Percentiles rank a stretch among this genome's conserved stretches.
Evolutionary conservation across 176 grass and related monocot genomes (phyloP).

Genomic region (Carex scoparia): DNA sequence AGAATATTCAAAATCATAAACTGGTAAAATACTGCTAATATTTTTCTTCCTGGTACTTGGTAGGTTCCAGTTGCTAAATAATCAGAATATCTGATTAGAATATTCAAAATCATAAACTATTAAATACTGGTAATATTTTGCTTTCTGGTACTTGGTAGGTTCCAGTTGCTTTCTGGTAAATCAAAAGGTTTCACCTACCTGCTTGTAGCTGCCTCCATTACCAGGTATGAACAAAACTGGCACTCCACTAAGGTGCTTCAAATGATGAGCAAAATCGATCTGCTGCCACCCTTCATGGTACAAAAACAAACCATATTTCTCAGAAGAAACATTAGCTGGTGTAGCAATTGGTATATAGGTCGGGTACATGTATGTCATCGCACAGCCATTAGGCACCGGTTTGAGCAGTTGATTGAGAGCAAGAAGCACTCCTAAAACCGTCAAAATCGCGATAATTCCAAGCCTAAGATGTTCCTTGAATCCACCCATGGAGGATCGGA

Average conservation of each 20-base stretch:
- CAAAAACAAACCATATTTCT: slow-evolving; percentile 81
- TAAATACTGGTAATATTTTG: not conserved
- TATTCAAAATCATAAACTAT: not conserved
- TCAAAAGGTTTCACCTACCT: slow-evolving; percentile 34
- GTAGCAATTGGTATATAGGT: slow-evolving; percentile 80
- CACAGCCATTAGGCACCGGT: slow-evolving; percentile 68
- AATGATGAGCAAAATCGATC: slow-evolving; percentile 73
- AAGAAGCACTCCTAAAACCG: slow-evolving; percentile 43
- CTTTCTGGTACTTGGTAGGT: not conserved
- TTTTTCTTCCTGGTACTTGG: not conserved
- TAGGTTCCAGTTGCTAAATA: not conserved
- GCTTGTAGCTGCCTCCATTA: slow-evolving; percentile 97
- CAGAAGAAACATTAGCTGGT: slow-evolving; percentile 64
- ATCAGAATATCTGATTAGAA: not conserved
- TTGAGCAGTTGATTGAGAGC: slow-evolving; percentile 66
- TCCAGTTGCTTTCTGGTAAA: not conserved
- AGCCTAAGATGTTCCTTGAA: slow-evolving; percentile 52
- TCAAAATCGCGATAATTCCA: slow-evolving; percentile 39
- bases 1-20: not conserved
- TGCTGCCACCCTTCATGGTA: slow-evolving; percentile 98
- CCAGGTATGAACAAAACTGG: slow-evolving; percentile 90
- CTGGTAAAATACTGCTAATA: not conserved
- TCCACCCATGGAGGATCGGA: slow-evolving; percentile 30
- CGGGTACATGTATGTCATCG: slow-evolving; percentile 99
- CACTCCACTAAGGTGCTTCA: slow-evolving; percentile 59